These are phyloP conservation scores for Schizothecium vesticola DNA, from an alignment of 495 filamentous ascomycete genomes.

Conservation along the genomic window DNA sequence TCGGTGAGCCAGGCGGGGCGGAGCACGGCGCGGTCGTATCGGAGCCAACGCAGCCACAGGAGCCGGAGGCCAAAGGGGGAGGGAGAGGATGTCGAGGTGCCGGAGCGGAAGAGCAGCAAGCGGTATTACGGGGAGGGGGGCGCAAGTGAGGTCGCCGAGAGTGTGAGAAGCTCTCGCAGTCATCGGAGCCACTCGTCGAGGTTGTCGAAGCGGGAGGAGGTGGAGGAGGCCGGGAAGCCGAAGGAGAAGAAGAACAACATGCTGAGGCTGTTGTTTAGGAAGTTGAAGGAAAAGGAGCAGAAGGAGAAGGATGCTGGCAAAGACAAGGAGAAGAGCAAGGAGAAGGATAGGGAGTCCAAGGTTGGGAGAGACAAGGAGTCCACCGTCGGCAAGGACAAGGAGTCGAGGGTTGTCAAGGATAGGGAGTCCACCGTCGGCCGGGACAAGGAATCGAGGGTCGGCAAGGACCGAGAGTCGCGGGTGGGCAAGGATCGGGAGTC, in stretches of 20 bases:
- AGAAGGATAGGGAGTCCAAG: background rate
- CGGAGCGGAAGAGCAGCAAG: slow-evolving; percentile 28
- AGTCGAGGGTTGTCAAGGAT: background rate
- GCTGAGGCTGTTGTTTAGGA: slow-evolving; percentile 47
- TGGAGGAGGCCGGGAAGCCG: slow-evolving; percentile 29
- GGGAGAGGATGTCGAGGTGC: slow-evolving; percentile 18
- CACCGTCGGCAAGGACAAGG: background rate
- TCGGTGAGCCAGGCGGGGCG: slow-evolving; percentile 23
- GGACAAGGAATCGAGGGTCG: background rate
- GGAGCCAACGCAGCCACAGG: slow-evolving; percentile 24
- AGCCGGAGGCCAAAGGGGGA: slow-evolving; percentile 23
- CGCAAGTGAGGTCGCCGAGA: slow-evolving; percentile 17
- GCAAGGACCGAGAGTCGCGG: background rate
- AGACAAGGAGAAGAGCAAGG: background rate
- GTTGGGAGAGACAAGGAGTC: background rate
- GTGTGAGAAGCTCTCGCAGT: slow-evolving; percentile 27
- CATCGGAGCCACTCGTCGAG: slow-evolving; percentile 15
- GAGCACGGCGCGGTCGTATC: slow-evolving; percentile 16
- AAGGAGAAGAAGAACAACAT: slow-evolving; percentile 45
- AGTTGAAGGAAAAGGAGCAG: slow-evolving; percentile 41
- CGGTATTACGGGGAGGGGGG: slow-evolving; percentile 17
- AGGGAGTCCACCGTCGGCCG: background rate
- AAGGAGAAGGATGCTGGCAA: slow-evolving; percentile 9
- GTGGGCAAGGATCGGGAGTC: background rate
- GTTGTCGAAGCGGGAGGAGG: slow-evolving; percentile 25